phyloP scores from a whole-genome alignment of 2,329 filamentous ascomycete genomes.

The Colletotrichum sp. region DNA sequence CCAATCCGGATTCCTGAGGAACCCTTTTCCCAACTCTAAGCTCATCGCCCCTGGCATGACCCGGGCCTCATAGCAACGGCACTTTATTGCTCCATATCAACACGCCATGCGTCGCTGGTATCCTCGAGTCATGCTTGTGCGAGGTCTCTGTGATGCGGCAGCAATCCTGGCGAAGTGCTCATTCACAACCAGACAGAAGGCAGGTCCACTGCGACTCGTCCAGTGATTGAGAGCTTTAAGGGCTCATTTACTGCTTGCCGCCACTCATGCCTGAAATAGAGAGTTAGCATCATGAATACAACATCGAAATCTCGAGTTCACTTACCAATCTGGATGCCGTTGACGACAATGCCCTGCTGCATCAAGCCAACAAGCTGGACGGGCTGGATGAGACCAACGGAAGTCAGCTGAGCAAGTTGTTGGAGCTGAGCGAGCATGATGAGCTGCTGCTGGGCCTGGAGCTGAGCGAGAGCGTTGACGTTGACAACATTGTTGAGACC shows the following conservation, averaged over 20 bases:
- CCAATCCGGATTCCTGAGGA: background rate
- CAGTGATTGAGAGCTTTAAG: background rate
- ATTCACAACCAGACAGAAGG: background rate
- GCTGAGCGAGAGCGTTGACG: slow-evolving; percentile 28
- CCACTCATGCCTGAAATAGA: background rate
- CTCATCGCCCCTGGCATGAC: background rate
- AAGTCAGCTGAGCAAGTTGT: slow-evolving; percentile 29
- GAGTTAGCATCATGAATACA: background rate
- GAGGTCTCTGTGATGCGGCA: background rate
- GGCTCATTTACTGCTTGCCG: slow-evolving; percentile 12
- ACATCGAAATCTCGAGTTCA: slow-evolving; percentile 5
- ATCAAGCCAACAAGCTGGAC: slow-evolving; percentile 27
- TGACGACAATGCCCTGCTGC: slow-evolving; percentile 25
- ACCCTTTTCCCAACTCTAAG: background rate
- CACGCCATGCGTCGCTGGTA: background rate
- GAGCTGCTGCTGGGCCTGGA: slow-evolving; percentile 31
- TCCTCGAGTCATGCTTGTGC: background rate
- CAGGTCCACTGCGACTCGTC: background rate
- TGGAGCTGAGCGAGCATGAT: slow-evolving; percentile 29
- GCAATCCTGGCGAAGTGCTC: background rate
- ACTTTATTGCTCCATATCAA: background rate
- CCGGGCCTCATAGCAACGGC: background rate
- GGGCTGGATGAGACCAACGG: slow-evolving; percentile 26
- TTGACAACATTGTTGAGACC: slow-evolving; percentile 30
- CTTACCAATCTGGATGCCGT: slow-evolving; percentile 33